Conservation (phyloP, 192 early-diverging fungal genomes). For the Lunasporangiospora selenospora region DNA sequence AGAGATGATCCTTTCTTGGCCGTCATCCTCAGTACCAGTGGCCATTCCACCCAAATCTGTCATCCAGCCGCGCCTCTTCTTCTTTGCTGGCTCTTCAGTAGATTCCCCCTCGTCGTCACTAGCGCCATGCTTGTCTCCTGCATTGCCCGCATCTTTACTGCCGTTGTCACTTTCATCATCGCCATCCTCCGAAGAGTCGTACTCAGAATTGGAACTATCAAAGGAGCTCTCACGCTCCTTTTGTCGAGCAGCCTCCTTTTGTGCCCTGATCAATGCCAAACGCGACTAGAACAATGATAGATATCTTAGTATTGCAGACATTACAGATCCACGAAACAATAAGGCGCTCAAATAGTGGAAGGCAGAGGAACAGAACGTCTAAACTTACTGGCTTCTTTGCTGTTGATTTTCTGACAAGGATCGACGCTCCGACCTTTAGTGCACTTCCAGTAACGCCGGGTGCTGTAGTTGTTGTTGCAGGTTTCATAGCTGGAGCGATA, state of each 20-base stretch:
- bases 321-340: no score
- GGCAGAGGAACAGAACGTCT: not conserved
- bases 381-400: constrained; percentile 57
- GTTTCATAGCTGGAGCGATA: not conserved
- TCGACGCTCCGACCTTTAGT: constrained; percentile 52
- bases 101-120: constrained; percentile 37
- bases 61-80: constrained; percentile 46
- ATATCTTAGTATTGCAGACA: not conserved
- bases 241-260: constrained; percentile 61
- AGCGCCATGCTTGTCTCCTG: constrained; percentile 54
- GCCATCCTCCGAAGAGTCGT: constrained; percentile 48
- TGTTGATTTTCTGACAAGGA: constrained; percentile 51
- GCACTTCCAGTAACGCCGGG: constrained; percentile 55
- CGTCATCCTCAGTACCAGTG: constrained; percentile 20
- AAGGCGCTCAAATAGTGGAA: no score
- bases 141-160: constrained; percentile 50
- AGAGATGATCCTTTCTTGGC: constrained; percentile 35
- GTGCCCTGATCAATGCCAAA: constrained; percentile 35
- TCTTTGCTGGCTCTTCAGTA: constrained; percentile 32
- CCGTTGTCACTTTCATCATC: constrained; percentile 38
- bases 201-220: constrained; percentile 76
- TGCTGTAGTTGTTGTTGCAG: constrained; percentile 1
- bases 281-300: constrained; percentile 14
- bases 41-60: constrained; percentile 44
- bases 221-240: constrained; percentile 67